Percentiles rank a stretch among this genome's conserved stretches.
phyloP scores from a whole-genome alignment of 2,329 filamentous ascomycete species.

The Elsinoe necatrix region DNA sequence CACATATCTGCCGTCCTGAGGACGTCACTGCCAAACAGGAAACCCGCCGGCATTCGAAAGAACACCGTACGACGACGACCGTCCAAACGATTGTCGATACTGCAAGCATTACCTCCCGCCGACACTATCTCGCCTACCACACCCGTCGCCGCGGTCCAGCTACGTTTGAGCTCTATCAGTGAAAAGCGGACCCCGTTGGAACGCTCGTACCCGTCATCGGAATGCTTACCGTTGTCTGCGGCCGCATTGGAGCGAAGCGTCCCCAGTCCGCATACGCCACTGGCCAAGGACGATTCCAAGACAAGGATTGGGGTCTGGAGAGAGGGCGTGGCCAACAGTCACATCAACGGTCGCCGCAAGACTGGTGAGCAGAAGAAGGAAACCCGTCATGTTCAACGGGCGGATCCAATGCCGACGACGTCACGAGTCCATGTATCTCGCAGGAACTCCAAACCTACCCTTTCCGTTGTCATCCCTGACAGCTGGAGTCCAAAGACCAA shows the following conservation, averaged over 20 bases:
- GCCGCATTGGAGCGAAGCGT: slow-evolving; percentile 4
- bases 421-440: slow-evolving; percentile 5
- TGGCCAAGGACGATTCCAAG: slow-evolving; percentile 24
- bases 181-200: slow-evolving; percentile 5
- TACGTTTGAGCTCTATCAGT: slow-evolving; percentile 21
- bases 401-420: background rate
- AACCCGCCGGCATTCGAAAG: background rate
- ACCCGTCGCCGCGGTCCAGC: slow-evolving; percentile 26
- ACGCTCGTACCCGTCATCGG: slow-evolving; percentile 15
- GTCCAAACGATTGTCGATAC: slow-evolving; percentile 18
- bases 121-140: slow-evolving; percentile 25
- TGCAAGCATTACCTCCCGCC: slow-evolving; percentile 27
- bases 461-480: slow-evolving; percentile 13
- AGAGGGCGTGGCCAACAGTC: slow-evolving; percentile 31
- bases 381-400: background rate
- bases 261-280: slow-evolving; percentile 19
- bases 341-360: slow-evolving; percentile 18
- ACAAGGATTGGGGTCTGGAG: slow-evolving; percentile 37
- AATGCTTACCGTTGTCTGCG: slow-evolving; percentile 8
- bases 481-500: slow-evolving; percentile 12
- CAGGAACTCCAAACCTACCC: slow-evolving; percentile 1
- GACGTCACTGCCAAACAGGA: slow-evolving; percentile 2
- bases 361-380: slow-evolving; percentile 10
- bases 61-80: slow-evolving; percentile 17
- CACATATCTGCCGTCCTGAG: slow-evolving; percentile 11